phyloP scores from a whole-genome alignment of 805 yeast species.

The Pichia nakasei region DNA sequence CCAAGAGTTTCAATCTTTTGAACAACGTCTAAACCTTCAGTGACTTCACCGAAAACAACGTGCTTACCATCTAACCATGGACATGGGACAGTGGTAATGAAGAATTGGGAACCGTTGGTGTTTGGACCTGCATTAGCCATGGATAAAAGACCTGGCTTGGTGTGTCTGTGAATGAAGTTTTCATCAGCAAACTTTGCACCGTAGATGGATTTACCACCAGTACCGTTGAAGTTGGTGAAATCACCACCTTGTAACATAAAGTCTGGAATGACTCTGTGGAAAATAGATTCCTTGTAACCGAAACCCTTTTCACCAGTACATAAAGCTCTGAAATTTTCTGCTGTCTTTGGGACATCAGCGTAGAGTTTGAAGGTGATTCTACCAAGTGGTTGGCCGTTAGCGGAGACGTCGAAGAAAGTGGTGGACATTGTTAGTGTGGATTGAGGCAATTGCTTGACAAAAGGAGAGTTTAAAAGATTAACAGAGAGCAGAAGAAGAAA shows the following conservation, averaged over 20 bases:
- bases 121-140: slow-evolving; percentile 94
- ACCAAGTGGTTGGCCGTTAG: slow-evolving; percentile 34
- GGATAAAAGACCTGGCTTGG: slow-evolving; percentile 71
- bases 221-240: slow-evolving; percentile 78
- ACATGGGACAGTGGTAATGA: slow-evolving; percentile 71
- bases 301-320: slow-evolving; percentile 92
- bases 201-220: slow-evolving; percentile 87
- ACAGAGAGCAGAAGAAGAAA: not conserved
- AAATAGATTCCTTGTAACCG: slow-evolving; percentile 76
- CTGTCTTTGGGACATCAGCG: slow-evolving; percentile 81
- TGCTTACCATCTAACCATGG: slow-evolving; percentile 77
- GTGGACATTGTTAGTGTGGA: slow-evolving; percentile 23
- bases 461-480: not conserved
- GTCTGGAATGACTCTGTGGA: slow-evolving; percentile 96
- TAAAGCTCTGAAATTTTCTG: slow-evolving; percentile 73
- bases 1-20: slow-evolving; percentile 74
- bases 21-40: slow-evolving; percentile 60
- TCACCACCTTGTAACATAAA: slow-evolving; percentile 97
- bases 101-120: slow-evolving; percentile 89
- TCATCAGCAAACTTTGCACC: slow-evolving; percentile 54
- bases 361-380: slow-evolving; percentile 77
- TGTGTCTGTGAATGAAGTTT: slow-evolving; percentile 67
- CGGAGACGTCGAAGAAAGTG: slow-evolving; percentile 36
- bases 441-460: not conserved
- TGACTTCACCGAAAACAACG: slow-evolving; percentile 71